Percentiles rank a stretch among this genome's conserved stretches.
Conservation (phyloP, 352 stramenopile species). For the Phytophthora cryptogea region DNA sequence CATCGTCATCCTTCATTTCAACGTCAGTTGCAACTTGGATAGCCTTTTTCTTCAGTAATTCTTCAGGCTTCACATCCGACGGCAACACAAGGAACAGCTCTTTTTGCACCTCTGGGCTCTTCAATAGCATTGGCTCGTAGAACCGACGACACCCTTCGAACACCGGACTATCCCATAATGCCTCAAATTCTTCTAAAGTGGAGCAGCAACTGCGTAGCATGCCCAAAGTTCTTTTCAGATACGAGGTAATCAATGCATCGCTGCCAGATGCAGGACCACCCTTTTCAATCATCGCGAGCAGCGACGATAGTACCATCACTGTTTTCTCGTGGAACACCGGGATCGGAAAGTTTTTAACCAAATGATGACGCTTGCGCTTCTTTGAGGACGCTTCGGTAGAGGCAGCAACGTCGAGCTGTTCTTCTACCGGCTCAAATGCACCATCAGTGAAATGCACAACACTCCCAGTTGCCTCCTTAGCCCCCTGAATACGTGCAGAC, state of each 20-base stretch:
- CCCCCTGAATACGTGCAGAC: slow-evolving; percentile 31
- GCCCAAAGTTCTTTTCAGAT: slow-evolving; percentile 55
- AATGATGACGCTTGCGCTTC: slow-evolving; percentile 33
- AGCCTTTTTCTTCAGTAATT: slow-evolving; percentile 7
- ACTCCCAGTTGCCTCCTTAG: slow-evolving; percentile 33
- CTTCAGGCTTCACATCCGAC: slow-evolving; percentile 30
- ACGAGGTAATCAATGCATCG: slow-evolving; percentile 38
- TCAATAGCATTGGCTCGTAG: slow-evolving; percentile 63
- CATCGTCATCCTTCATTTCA: slow-evolving; percentile 3
- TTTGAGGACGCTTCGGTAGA: slow-evolving; percentile 23
- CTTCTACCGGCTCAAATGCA: slow-evolving; percentile 28
- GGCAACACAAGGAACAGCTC: slow-evolving; percentile 35
- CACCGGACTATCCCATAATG: slow-evolving; percentile 57
- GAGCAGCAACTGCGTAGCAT: slow-evolving; percentile 45
- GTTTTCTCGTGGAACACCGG: slow-evolving; percentile 71
- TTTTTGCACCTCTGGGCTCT: slow-evolving; percentile 39
- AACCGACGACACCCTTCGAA: slow-evolving; percentile 60
- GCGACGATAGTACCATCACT: slow-evolving; percentile 54
- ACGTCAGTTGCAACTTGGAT: slow-evolving; percentile 1
- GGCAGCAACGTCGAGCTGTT: slow-evolving; percentile 17
- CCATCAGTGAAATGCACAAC: slow-evolving; percentile 44
- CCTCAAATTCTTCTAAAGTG: slow-evolving; percentile 64
- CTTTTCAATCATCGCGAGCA: slow-evolving; percentile 55
- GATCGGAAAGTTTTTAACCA: slow-evolving; percentile 53
- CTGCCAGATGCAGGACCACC: slow-evolving; percentile 23